Percentiles rank a stretch among this genome's conserved stretches.
These are phyloP conservation scores for Xylaria castorea DNA, from an alignment of 495 filamentous ascomycete genomes.

Conservation along the genomic window DNA sequence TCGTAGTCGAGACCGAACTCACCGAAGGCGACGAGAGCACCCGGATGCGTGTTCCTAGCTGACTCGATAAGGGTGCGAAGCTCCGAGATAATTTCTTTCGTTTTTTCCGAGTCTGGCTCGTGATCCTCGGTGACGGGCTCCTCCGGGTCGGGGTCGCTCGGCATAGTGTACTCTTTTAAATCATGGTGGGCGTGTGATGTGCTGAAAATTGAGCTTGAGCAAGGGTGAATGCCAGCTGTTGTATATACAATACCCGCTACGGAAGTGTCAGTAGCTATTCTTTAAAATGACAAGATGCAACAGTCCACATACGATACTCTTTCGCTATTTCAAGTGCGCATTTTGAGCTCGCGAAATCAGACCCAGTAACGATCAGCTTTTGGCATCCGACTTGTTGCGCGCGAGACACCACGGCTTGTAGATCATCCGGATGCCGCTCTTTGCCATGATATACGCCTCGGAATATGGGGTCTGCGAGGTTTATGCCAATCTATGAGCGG, in stretches of 20 bases:
- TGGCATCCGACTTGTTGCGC: conserved; percentile 77
- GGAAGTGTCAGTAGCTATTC: conserved; percentile 25
- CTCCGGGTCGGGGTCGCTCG: conserved; percentile 50
- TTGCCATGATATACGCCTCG: conserved; percentile 83
- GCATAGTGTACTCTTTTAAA: conserved; percentile 48
- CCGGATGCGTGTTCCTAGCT: conserved; percentile 50
- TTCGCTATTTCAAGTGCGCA: conserved; percentile 76
- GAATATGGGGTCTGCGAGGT: conserved; percentile 89
- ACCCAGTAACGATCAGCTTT: conserved; percentile 95
- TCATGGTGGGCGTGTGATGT: conserved; percentile 59
- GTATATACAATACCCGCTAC: conserved; percentile 77
- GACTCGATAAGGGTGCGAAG: conserved; percentile 61
- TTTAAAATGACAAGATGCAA: neutral
- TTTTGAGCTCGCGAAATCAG: conserved; percentile 76
- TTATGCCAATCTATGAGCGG: conserved; percentile 76
- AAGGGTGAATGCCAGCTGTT: conserved; percentile 94
- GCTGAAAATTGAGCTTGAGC: conserved; percentile 72
- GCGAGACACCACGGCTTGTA: conserved; percentile 75
- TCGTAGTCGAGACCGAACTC: conserved; percentile 98
- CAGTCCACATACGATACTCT: conserved; percentile 67
- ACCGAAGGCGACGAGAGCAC: conserved; percentile 78
- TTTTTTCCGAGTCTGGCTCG: conserved; percentile 45
- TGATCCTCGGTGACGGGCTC: conserved; percentile 49
- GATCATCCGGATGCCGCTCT: conserved; percentile 78
- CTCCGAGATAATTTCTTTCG: conserved; percentile 59